phyloP scores from a whole-genome alignment of 1,284 basidiomycete genomes.

The Cutaneotrichosporon sp. region DNA sequence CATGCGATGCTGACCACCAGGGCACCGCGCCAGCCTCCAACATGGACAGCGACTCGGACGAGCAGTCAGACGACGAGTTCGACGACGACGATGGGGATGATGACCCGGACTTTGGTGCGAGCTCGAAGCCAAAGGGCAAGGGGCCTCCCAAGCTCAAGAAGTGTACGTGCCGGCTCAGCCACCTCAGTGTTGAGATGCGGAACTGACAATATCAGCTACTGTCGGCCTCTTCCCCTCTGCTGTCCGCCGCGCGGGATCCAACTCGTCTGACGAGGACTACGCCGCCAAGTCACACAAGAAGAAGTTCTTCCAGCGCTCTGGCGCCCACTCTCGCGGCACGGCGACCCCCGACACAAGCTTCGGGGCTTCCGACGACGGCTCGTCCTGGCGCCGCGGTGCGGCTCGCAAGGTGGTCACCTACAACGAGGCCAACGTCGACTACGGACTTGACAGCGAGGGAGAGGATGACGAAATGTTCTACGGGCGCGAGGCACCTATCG shows the following conservation, averaged over 20 bases:
- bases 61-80: constrained; percentile 28
- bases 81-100: constrained; percentile 39
- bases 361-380: constrained; percentile 56
- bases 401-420: constrained; percentile 82
- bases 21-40: constrained; percentile 5
- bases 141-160: constrained; percentile 29
- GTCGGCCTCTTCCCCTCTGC: constrained; percentile 20
- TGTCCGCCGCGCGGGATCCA: constrained; percentile 34
- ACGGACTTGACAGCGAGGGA: constrained; percentile 69
- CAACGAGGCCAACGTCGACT: constrained; percentile 55
- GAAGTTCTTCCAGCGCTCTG: constrained; percentile 60
- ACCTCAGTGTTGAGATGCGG: background rate
- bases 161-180: background rate
- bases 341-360: constrained; percentile 42
- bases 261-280: constrained; percentile 78
- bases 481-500: constrained; percentile 59
- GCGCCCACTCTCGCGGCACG: constrained; percentile 48
- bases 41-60: constrained; percentile 25
- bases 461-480: constrained; percentile 63
- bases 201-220: background rate
- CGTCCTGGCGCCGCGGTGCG: constrained; percentile 76
- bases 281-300: constrained; percentile 82
- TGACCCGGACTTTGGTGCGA: constrained; percentile 42
- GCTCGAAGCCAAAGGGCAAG: constrained; percentile 33
- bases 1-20: background rate